Conservation (phyloP, 2,329 filamentous ascomycete genomes). For the Cladosporium oxysporum region DNA sequence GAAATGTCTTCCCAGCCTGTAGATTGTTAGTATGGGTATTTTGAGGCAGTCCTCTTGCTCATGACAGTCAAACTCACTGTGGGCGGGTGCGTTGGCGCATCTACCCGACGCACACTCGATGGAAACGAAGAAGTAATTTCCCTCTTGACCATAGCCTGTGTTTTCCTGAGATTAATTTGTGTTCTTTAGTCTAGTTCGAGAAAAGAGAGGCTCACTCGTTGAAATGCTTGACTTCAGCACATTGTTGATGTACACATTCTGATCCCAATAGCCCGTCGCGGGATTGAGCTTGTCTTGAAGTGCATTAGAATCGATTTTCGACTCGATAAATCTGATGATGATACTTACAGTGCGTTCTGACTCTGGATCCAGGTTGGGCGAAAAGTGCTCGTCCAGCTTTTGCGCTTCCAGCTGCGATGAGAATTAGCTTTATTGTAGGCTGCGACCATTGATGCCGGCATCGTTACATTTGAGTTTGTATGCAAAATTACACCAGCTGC, state of each 20-base stretch:
- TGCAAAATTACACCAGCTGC: slow-evolving; percentile 6
- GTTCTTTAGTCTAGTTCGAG: neutral
- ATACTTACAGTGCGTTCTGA: slow-evolving; percentile 3
- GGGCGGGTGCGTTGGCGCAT: slow-evolving; percentile 3
- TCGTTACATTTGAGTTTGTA: neutral
- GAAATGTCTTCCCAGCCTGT: slow-evolving; percentile 23
- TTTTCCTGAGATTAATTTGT: neutral
- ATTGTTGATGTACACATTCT: neutral
- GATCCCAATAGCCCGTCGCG: neutral
- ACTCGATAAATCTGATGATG: neutral
- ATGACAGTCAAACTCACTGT: neutral
- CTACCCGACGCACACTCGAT: slow-evolving; percentile 1
- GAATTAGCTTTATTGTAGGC: neutral
- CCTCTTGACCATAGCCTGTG: neutral
- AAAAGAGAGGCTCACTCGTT: neutral
- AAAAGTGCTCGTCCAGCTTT: neutral
- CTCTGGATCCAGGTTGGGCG: slow-evolving; percentile 1
- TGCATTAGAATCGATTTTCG: neutral
- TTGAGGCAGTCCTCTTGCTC: too few relatives aligned
- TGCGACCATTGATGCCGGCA: too few relatives aligned
- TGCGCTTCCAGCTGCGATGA: neutral
- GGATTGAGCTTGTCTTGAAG: slow-evolving; percentile 5
- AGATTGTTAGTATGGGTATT: neutral
- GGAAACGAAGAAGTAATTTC: slow-evolving; percentile 1
- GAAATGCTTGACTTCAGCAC: slow-evolving; percentile 1